Base-by-base conservation (phyloP, 768 basidiomycete genomes). In the Rhizopogon rudus region DNA sequence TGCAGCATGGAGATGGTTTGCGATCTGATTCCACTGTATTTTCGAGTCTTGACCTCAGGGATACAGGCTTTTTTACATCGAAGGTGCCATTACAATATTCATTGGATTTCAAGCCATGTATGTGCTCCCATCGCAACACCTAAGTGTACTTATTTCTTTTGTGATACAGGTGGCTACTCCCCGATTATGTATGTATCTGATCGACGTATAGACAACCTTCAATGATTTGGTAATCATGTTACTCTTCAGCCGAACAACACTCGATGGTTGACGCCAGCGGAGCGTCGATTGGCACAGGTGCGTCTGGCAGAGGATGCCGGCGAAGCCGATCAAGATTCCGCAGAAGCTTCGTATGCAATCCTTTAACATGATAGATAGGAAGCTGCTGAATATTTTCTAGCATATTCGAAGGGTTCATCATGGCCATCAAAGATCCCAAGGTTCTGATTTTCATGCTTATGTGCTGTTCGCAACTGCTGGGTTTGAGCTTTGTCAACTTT, bases 61-160 rank as follows among this genome's bases (percentile, higher is more conserved):
- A 45, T 42, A 1, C 53, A 86, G 87, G 87, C 64, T 89, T 46
- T 89, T 89, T 65, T 86, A 78, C 63, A 85, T 87, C 48, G 87
- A 86, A 70, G 87, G 88, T 7, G 71, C 80, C 1, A 75, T 86
- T 12, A 89, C 87, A 0, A 80, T 88, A 56, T 61, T 74, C 44
- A 67, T 88, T 44, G 84, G 85, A 3, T 69, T 86, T 40, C 54
- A 76, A 13, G 72, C 78, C 53, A 80, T 84, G 83, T 84, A 52
- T 6, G 62, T 58, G 22, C 22, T 41, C 12, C 5, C 20, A 29
- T 5, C 22, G 37, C 3, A 2, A 33, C 6, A 13, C 29, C 14
- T n/a, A 5, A 6, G 22, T 20, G n/a, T 35, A 33, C 53, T 49
- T 45, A n/a, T 43, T 20, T 25, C 37, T 33, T 9, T 33, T 33